Percentiles rank a stretch among this genome's conserved stretches.
These are phyloP conservation scores for Coemansia sp. DNA, from an alignment of 192 early-diverging fungal species.

Conservation along the genomic window DNA sequence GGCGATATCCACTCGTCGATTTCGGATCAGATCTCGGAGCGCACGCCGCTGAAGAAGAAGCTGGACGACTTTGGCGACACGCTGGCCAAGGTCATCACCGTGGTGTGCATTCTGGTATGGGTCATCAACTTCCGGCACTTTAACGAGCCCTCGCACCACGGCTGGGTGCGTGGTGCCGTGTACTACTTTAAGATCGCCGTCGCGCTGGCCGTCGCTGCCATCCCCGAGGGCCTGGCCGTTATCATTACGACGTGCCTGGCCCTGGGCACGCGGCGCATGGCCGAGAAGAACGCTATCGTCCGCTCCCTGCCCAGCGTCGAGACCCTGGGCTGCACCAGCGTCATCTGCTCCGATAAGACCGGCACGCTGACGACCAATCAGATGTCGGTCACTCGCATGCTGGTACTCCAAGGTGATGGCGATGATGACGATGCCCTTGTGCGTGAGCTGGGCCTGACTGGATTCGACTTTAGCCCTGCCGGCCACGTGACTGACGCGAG, in stretches of 20 bases:
- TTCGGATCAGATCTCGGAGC: conserved; percentile 80
- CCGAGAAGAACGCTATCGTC: conserved; percentile 94
- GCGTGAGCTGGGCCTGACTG: conserved; percentile 79
- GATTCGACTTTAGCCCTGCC: conserved; percentile 85
- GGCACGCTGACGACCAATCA: conserved; percentile 99
- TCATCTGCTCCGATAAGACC: conserved; percentile 99
- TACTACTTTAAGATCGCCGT: conserved; percentile 99
- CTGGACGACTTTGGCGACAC: conserved; percentile 95
- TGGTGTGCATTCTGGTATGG: conserved; percentile 91
- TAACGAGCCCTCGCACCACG: conserved; percentile 82
- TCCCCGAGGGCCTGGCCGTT: conserved; percentile 98
- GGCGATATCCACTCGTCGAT: conserved; percentile 94
- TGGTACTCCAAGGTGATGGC: conserved; percentile 29
- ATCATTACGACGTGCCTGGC: conserved; percentile 98
- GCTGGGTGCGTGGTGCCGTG: conserved; percentile 94
- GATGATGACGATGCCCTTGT: conserved; percentile 18
- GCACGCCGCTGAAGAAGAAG: conserved; percentile 94
- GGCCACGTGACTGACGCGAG: conserved; percentile 65
- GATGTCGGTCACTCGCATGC: conserved; percentile 84
- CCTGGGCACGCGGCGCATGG: conserved; percentile 98
- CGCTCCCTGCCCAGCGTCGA: conserved; percentile 91
- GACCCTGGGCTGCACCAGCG: conserved; percentile 95
- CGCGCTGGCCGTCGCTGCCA: conserved; percentile 97
- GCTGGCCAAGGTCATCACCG: conserved; percentile 72
- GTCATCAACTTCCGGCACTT: conserved; percentile 98